Conservation (phyloP, 257 asterid genomes). For the Petunia secreta region DNA sequence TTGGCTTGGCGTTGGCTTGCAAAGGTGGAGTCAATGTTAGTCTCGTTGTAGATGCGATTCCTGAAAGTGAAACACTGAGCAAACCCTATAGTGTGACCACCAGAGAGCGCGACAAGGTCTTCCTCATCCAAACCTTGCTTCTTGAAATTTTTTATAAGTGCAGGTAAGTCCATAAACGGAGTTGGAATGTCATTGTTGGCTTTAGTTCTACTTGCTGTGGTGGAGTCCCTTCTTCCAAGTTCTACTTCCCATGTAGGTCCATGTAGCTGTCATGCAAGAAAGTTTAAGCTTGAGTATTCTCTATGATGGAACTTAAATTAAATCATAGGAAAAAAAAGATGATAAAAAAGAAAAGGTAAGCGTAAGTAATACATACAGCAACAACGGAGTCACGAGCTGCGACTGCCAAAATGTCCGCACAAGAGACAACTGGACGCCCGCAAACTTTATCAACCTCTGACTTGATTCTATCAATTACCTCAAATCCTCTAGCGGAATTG, state of each 20-base stretch:
- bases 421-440: no score
- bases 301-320: background rate
- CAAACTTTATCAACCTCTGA: no score
- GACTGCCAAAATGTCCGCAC: no score
- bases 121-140: conserved; percentile 41
- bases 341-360: no score
- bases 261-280: conserved; percentile 38
- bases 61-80: conserved; percentile 46
- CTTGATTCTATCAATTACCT: no score
- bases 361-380: conserved; percentile 20
- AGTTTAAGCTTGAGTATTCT: no score
- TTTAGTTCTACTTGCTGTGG: conserved; percentile 37
- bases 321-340: background rate
- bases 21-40: conserved; percentile 39
- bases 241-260: conserved; percentile 55
- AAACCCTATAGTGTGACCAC: conserved; percentile 54
- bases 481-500: conserved; percentile 52
- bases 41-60: conserved; percentile 36
- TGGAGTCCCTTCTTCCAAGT: conserved; percentile 60
- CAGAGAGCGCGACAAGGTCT: conserved; percentile 56
- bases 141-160: conserved; percentile 36
- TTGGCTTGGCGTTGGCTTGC: conserved; percentile 26
- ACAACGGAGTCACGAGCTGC: conserved; percentile 48
- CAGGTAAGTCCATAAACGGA: conserved; percentile 41
- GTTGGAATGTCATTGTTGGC: conserved; percentile 50